Evolutionary conservation across 805 yeast genomes (phyloP).

Genomic region (Candida corydali): DNA sequence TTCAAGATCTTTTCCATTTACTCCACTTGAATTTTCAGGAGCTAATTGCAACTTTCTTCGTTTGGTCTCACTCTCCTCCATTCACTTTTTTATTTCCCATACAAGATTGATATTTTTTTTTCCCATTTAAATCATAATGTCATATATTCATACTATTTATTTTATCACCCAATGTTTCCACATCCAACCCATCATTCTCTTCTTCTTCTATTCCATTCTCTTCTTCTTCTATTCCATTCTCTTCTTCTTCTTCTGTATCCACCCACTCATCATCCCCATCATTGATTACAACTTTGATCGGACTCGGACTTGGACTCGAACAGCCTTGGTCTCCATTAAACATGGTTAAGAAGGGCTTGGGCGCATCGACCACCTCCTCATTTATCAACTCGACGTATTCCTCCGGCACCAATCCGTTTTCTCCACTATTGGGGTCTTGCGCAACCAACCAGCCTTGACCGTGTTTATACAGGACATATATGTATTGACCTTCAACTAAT

Average conservation of each 20-base stretch:
- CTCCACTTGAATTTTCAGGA: too few species aligned
- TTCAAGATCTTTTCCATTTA: too few species aligned
- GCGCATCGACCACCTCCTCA: conserved; percentile 23
- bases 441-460: conserved; percentile 99
- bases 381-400: conserved; percentile 65
- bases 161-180: too few species aligned
- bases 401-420: conserved; percentile 92
- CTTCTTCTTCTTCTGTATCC: conserved; percentile 13
- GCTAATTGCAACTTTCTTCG: too few species aligned
- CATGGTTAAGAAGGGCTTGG: conserved; percentile 49
- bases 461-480: conserved; percentile 84
- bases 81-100: too few species aligned
- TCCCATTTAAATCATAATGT: too few species aligned
- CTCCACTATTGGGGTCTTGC: conserved; percentile 66
- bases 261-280: conserved; percentile 12
- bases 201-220: too few species aligned
- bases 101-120: too few species aligned
- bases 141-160: too few species aligned
- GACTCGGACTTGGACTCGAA: conserved; percentile 14
- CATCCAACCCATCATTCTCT: too few species aligned
- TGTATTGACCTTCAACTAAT: conserved; percentile 72
- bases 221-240: too few species aligned
- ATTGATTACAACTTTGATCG: conserved; percentile 1
- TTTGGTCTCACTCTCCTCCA: too few species aligned
- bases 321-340: conserved; percentile 24